Base-by-base conservation (phyloP, 2,329 filamentous ascomycete species). In the Emmonsiellopsis sp. region DNA sequence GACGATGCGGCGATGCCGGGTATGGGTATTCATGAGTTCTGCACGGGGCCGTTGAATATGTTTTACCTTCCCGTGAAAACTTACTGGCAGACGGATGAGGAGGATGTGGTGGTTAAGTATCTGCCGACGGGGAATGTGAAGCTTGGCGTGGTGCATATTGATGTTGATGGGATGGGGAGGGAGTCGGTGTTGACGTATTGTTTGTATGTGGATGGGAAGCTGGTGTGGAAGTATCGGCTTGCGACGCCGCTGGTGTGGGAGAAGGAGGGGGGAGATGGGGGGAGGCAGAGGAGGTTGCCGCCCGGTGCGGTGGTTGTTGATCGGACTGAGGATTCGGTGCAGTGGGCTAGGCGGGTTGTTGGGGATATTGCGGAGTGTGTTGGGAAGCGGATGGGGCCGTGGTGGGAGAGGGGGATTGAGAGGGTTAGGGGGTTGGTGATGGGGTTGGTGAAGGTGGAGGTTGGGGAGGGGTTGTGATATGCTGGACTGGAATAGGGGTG, bases 1-100 rank as follows among this genome's bases (percentile, higher is more conserved):
- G 9, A 15, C 9, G 20, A n/a, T 5, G 16, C 15, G 11, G 20
- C 10, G 13, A 35, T 8, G 16, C 58, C 60, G 2, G 69, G 64
- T 5, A 54, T 60, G 77, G 57, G 75, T 61, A 51, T 94, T 0
- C 86, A 95, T 62, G 93, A 98, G 68, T 97, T 96, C 70, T 93
- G 88, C 26, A 90, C 87, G 0, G 93, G 88, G 52, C 93, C 93
- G 0, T 68, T 98, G 50, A 94, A 85, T 67, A 95, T 97, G 78
- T 98, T 98, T 66, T 95, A 93, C 61, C 80, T 93, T 4, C 93
- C 93, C 0, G 73, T 92, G 26, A 79, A 85, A 2, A 92, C 89
- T 0, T 98, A 97, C 69, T 78, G 77, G 60, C 89, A 96, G 70
- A 81, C 79, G 1, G 89, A 94, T 60, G 79, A 84, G 1, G 83